Base-by-base conservation (phyloP, 257 asterid genomes). In the Solanum pimpinellifolium region DNA sequence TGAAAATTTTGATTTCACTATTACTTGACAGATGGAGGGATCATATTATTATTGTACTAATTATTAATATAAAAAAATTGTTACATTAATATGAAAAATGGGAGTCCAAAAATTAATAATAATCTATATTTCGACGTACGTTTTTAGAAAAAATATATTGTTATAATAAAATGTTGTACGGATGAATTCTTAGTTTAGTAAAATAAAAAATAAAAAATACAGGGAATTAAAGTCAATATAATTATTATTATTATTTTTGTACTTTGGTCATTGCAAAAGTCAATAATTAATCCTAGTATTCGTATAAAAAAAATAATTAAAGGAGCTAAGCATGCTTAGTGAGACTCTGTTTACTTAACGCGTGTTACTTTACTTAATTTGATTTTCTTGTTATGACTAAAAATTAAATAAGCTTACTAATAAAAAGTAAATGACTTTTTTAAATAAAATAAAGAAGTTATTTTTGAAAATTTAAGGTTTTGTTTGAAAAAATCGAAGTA, bases 1-100 rank as follows among this genome's bases (percentile, higher is more conserved):
- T 49, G 0, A 49, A 15, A 49, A 1, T 49, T 49, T 0, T 49
- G 21, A 49, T 7, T 49, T 5, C 3, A 1, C 14, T 10, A 1
- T 41, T 42, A 11, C 3, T 42, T 10, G 1, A 10, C 4, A 1
- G 47, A 10, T 10, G 14, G 13, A 42, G 14, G 14, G 47, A 3
- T 42, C 14, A 42, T 11, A 42, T 10, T 42, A 42, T 42, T 42
- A 42, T 42, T 10, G 44, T 41, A 41, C 13, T 42, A 42, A 42
- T 42, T 9, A 49, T 14, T 49, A 56, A 56, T n/a, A 56, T 56
- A 2, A 56, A 37, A 35, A 75, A 39, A 75, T 75, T 25, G 29
- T 31, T 27, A 15, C 13, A 23, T 31, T 12, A 29, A 65, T 60
- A 60, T 1, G 3, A 60, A 9, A 60, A 23, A 23, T 60, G 13